Base-by-base conservation (phyloP, 169 alveolate species). In the Toxoplasma gondii region DNA sequence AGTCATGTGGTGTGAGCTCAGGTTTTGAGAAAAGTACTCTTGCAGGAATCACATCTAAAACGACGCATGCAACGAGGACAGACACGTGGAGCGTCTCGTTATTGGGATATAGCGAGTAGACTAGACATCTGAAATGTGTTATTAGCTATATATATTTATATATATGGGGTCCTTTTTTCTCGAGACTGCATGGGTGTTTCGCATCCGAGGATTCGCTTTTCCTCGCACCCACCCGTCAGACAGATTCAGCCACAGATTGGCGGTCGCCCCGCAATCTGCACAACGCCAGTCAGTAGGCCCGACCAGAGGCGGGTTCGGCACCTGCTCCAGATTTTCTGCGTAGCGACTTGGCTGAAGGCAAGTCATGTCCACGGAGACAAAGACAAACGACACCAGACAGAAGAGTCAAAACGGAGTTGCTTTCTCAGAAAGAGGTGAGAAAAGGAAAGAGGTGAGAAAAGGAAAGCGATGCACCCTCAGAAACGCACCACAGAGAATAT, bases 231-330 rank as follows among this genome's bases (percentile, higher is more conserved):
- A 93, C 94, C 96, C 96, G 58, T 94, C 96, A 19, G 96, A 94
- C 39, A 94, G 96, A 67, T 94, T 94, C 43, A 94, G 94, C 96
- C 96, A 94, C 31, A 94, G 94, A 69, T 94, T 94, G 49, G 93
- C 74, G 31, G 93, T 49, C 36, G 91, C 94, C 9, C 96, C 96
- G 91, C 95, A 94, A 81, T 88, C 95, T 43, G 93, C 96, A 43
- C 96, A 94, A 36, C 78, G 74, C 96, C 96, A 94, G 92, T 92
- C 87, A 10, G 91, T 58, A n/a, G 96, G 96, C 31, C 93, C 45
- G 29, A 94, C 88, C 70, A n/a, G 58, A 17, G 96, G 96, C 38
- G 94, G 93, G 91, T 94, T 36, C 36, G 82, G 69, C 22, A 94
- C 82, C 69, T 88, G 94, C 38, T 78, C 83, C 70, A 94, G 53